Base-by-base conservation (phyloP, 306 rosid species). In the Sicyos edulis region DNA sequence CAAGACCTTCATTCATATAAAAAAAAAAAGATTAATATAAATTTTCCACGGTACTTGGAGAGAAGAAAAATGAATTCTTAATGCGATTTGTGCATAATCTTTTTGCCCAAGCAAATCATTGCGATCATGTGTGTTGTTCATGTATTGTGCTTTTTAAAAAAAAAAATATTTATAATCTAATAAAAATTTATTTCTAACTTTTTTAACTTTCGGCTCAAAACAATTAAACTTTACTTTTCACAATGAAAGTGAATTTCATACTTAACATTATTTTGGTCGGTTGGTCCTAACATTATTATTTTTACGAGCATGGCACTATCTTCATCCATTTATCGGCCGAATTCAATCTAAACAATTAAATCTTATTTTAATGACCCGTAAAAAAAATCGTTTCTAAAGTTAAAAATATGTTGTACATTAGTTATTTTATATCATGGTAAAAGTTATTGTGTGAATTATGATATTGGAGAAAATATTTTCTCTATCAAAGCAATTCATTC, bases 41-140 rank as follows among this genome's bases (percentile, higher is more conserved):
- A 42, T 17, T 67, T 67, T 67, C 55, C 72, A 47, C 12, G 7
- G 72, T 56, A 67, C 42, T 67, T 67, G 56, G 72, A 67, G 42
- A 45, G 19, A 21, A 67, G 3, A 45, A 5, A 20, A 65, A 65
- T 20, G 6, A 19, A 19, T 20, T 21, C 10, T 42, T 42, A 65
- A 42, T 19, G 34, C 20, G 71, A 65, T 65, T 40, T 19, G 37
- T 67, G 37, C 6, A 45, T 44, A 45, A 0, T 19, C 32, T 42
- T 60, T 60, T 60, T 12, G 1, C 19, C 8, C 19, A 44, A 45
- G 19, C 72, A 66, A 67, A 67, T 67, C 42, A 67, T 67, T 67
- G 72, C 72, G 8, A 67, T 21, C 72, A 67, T 47, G 56, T 67
- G 72, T 67, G 19, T 6, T 67, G 3, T 12, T 47, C 56, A 47